Conservation (phyloP, 306 rosid genomes). For the Erythrophleum fordii region DNA sequence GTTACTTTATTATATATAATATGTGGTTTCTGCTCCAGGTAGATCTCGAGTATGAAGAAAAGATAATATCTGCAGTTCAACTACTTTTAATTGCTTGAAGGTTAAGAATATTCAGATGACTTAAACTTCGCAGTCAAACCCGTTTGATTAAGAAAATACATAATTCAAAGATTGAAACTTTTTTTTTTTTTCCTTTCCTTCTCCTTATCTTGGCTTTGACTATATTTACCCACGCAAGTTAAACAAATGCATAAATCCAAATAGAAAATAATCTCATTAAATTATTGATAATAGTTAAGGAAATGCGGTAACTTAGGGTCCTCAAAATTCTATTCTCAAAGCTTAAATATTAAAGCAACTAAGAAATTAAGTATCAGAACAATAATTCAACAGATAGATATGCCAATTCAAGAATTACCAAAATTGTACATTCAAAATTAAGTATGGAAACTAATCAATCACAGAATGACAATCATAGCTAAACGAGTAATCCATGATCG, state of each 20-base stretch:
- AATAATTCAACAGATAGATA: not conserved
- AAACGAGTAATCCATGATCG: not conserved
- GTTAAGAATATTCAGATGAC: not conserved
- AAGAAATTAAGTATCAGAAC: constrained; percentile 1
- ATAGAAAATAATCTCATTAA: not conserved
- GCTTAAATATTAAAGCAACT: constrained; percentile 9
- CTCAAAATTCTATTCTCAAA: constrained; percentile 1
- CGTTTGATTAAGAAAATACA: not conserved
- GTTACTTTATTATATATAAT: not conserved
- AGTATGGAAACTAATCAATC: not conserved
- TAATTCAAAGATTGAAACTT: not conserved
- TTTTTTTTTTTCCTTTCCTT: not conserved
- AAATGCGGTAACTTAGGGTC: constrained; percentile 34
- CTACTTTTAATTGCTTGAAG: not conserved
- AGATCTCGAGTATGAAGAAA: not conserved
- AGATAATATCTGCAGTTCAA: not conserved
- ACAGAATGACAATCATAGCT: not conserved
- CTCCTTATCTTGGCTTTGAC: not conserved
- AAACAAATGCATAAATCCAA: constrained; percentile 23
- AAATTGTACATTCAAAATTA: not conserved
- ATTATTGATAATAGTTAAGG: not conserved
- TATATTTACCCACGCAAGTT: not conserved
- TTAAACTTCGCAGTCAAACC: too few species aligned
- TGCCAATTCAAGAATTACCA: constrained; percentile 13
- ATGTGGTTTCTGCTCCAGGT: not conserved